Evolutionary conservation across 352 stramenopile genomes (phyloP), one percentile per base, ranked within the genome.

Genomic region (Phytopythium montanum): DNA sequence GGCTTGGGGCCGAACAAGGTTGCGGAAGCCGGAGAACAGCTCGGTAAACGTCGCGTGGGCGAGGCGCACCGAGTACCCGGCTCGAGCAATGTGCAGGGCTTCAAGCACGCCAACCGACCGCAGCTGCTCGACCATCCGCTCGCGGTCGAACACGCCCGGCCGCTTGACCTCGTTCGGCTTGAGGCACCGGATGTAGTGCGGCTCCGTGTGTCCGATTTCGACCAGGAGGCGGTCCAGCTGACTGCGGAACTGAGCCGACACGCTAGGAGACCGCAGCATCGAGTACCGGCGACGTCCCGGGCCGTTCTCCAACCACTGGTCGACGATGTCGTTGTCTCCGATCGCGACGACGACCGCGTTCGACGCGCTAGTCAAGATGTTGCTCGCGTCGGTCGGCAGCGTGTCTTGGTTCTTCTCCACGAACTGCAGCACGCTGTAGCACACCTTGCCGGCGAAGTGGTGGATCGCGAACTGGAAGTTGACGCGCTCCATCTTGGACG

Each of bases 151-250:
- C 21, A 78, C 63, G 13, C 70, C 68, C 3, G 85, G 54, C 33
- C 75, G 79, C 65, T 92, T 92, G 2, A 88, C 56, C 71, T 99
- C 95, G 65, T 99, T 99, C 41, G 97, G 96, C 75, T 99, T 99
- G 3, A 99, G 75, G 66, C 97, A 99, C 39, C 97, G 95, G 62
- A 99, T 95, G 66, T 99, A 99, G 68, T 99, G 97, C 10, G 97
- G 96, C 62, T 97, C 79, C 0, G 97, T 99, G 50, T 79, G 75
- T 33, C 97, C 93, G 55, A 99, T 99, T 36, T 97, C 85, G 21
- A 85, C 68, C 45, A 98, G 96, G 6, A 99, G 80, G 14, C 85
- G 74, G 46, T 97, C 92, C 13, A 99, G 79, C 59, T 99, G 96
- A 33, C 77, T 84, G 23, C 90, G 92, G 62, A 99, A 99, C 66